These are phyloP conservation scores for Colletotrichum lindemuthianum DNA, from an alignment of 2,329 filamentous ascomycete genomes.

Conservation along the genomic window DNA sequence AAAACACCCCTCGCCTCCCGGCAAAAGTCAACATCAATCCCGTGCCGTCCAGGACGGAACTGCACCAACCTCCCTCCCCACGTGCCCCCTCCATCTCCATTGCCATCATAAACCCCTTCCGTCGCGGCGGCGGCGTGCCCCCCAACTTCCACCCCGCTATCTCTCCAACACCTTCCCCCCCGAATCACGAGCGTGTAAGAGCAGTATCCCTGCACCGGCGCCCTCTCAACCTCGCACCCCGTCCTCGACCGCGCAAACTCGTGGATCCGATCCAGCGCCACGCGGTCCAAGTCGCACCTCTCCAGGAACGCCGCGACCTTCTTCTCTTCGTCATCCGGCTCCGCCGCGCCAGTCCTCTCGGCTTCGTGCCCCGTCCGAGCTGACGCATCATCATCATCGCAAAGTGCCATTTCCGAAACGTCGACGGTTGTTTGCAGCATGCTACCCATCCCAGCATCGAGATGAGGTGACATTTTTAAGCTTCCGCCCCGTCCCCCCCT, in stretches of 20 bases:
- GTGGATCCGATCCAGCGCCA: slow-evolving; percentile 33
- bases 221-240: slow-evolving; percentile 42
- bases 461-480: background rate
- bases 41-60: slow-evolving; percentile 57
- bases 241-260: slow-evolving; percentile 42
- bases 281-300: background rate
- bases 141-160: background rate
- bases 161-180: slow-evolving; percentile 35
- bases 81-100: slow-evolving; percentile 5
- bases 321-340: background rate
- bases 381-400: background rate
- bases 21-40: slow-evolving; percentile 51
- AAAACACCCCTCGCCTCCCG: slow-evolving; percentile 51
- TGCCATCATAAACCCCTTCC: background rate
- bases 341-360: background rate
- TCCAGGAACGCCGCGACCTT: slow-evolving; percentile 22
- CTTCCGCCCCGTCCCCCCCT: background rate
- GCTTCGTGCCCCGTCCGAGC: background rate
- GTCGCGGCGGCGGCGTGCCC: too few relatives aligned
- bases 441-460: background rate
- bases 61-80: slow-evolving; percentile 52
- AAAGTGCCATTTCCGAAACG: background rate
- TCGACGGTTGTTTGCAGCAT: background rate
- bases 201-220: slow-evolving; percentile 59
- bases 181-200: slow-evolving; percentile 59